Conservation (phyloP, 148 eudicot genomes). For the Selenicereus undatus region DNA sequence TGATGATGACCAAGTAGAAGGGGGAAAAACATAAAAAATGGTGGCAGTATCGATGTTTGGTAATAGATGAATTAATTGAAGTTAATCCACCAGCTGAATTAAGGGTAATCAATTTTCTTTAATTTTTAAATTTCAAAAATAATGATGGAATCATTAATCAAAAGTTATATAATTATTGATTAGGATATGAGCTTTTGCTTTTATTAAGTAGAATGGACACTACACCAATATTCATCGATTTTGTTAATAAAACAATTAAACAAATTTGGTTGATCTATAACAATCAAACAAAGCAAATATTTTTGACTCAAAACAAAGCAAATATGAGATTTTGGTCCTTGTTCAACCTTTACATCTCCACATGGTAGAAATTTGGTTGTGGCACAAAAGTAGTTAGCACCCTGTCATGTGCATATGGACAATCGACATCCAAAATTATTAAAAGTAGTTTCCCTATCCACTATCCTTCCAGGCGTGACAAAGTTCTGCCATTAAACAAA, state of each 20-base stretch:
- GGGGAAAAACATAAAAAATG: too few relatives aligned
- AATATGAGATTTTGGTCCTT: neutral
- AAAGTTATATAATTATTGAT: too few relatives aligned
- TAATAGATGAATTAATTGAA: too few relatives aligned
- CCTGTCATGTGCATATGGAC: neutral
- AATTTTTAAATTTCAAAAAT: too few relatives aligned
- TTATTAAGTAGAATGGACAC: too few relatives aligned
- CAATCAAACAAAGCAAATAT: neutral
- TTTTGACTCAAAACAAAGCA: neutral
- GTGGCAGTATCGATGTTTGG: too few relatives aligned
- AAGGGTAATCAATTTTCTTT: too few relatives aligned
- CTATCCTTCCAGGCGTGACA: neutral
- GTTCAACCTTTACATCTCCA: neutral
- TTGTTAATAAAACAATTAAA: neutral
- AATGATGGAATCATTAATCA: too few relatives aligned
- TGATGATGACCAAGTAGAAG: too few relatives aligned
- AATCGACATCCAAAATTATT: neutral
- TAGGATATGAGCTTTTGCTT: too few relatives aligned
- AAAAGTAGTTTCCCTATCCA: neutral
- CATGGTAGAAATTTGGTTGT: neutral
- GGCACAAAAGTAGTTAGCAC: conserved; percentile 1
- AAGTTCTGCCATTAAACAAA: neutral
- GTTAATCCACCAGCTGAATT: too few relatives aligned
- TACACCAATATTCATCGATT: neutral
- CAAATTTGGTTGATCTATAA: neutral